Conservation (phyloP, 1,284 basidiomycete species). For the Microbotryum silenes-acaulis region DNA sequence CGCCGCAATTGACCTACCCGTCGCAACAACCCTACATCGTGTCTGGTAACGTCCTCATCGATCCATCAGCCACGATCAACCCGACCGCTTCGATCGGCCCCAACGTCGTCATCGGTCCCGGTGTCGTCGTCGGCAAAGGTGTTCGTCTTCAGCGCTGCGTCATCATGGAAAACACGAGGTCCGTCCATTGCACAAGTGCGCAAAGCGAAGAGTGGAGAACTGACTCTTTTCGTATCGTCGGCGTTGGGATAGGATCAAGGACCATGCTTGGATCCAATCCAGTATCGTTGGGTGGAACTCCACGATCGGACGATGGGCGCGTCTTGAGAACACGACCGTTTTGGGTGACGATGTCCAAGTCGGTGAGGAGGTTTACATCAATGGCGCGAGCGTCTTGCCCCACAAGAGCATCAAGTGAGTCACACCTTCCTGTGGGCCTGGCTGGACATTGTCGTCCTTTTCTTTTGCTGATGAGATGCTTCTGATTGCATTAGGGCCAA, state of each 20-base stretch:
- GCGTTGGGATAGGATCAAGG: conserved; percentile 40
- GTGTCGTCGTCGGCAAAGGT: conserved; percentile 46
- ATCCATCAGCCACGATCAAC: conserved; percentile 44
- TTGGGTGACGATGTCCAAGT: conserved; percentile 49
- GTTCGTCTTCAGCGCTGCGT: conserved; percentile 48
- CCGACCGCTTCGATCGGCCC: conserved; percentile 45
- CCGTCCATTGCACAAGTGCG: background rate
- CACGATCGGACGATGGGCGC: conserved; percentile 47
- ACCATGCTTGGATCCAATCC: conserved; percentile 48
- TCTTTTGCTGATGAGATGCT: too few species aligned
- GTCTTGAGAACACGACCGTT: conserved; percentile 48
- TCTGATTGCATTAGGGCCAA: background rate
- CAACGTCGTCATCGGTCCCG: conserved; percentile 48
- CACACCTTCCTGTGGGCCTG: background rate
- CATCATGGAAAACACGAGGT: conserved; percentile 39
- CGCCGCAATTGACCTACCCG: conserved; percentile 43
- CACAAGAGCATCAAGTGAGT: conserved; percentile 40
- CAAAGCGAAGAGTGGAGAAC: background rate
- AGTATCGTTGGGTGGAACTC: conserved; percentile 50
- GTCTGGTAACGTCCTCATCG: conserved; percentile 3
- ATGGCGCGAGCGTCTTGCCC: conserved; percentile 47
- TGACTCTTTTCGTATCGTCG: background rate
- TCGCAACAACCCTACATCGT: conserved; percentile 40
- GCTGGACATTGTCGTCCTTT: too few species aligned
- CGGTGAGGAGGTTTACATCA: conserved; percentile 50